Evolutionary conservation across 352 stramenopile genomes (phyloP).

Genomic region (Globisporangium nunn): DNA sequence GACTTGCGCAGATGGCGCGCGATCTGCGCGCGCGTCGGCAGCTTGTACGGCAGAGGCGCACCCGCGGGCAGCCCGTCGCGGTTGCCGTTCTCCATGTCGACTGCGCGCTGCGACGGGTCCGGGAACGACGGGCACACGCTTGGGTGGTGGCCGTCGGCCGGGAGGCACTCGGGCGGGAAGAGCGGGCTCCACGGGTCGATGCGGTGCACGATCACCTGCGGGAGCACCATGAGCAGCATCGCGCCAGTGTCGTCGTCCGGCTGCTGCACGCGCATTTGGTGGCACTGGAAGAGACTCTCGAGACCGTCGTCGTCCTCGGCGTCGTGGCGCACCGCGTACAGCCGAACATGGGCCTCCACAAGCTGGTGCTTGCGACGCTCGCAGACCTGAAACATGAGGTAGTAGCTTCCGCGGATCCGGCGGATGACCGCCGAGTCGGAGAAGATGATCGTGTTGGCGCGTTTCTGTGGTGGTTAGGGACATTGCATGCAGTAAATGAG

Average conservation of each 20-base stretch:
- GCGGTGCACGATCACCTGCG: conserved; percentile 75
- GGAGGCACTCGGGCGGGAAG: conserved; percentile 73
- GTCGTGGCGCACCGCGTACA: conserved; percentile 79
- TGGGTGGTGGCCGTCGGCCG: conserved; percentile 31
- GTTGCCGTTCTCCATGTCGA: conserved; percentile 84
- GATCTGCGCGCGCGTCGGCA: conserved; percentile 68
- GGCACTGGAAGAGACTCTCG: conserved; percentile 66
- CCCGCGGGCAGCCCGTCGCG: conserved; percentile 40
- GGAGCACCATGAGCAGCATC: conserved; percentile 79
- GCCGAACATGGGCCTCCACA: conserved; percentile 74
- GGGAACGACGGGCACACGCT: conserved; percentile 55
- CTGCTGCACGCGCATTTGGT: conserved; percentile 87
- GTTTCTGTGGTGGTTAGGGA: conserved; percentile 35
- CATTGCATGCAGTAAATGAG: too few species aligned
- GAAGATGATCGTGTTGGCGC: conserved; percentile 85
- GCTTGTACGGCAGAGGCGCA: conserved; percentile 26
- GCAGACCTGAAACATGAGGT: conserved; percentile 90
- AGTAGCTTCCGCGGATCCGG: conserved; percentile 85
- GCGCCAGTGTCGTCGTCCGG: conserved; percentile 75
- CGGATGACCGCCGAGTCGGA: conserved; percentile 81
- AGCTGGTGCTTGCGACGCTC: conserved; percentile 87
- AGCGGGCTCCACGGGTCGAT: conserved; percentile 83
- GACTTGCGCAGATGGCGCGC: conserved; percentile 55
- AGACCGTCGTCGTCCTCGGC: conserved; percentile 36
- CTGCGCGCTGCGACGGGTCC: conserved; percentile 58